These are phyloP conservation scores for Wickerhamiella nectarea DNA, from an alignment of 805 yeast species.

Conservation along the genomic window DNA sequence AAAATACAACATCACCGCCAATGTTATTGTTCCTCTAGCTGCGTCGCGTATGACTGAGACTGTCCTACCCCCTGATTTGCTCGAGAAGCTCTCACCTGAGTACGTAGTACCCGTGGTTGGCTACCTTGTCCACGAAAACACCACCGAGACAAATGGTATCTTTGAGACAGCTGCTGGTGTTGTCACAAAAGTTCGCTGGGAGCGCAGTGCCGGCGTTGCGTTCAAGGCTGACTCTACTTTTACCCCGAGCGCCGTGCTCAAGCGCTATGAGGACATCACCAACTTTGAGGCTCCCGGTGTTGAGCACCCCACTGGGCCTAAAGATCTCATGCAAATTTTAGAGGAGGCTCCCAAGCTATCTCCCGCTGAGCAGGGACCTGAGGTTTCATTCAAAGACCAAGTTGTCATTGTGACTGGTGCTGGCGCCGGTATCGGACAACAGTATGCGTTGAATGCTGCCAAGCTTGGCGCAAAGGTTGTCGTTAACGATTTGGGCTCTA, in stretches of 20 bases:
- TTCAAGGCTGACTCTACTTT: slow-evolving; percentile 65
- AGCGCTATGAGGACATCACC: slow-evolving; percentile 49
- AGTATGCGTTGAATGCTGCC: slow-evolving; percentile 75
- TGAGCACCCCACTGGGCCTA: slow-evolving; percentile 57
- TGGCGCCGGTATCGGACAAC: slow-evolving; percentile 86
- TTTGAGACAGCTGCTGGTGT: slow-evolving; percentile 93
- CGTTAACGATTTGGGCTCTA: slow-evolving; percentile 75
- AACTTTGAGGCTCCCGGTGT: slow-evolving; percentile 40
- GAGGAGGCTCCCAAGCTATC: slow-evolving; percentile 40
- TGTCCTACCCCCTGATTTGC: slow-evolving; percentile 70
- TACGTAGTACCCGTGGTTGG: slow-evolving; percentile 86
- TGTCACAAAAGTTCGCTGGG: slow-evolving; percentile 87
- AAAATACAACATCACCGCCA: slow-evolving; percentile 68
- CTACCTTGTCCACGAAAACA: slow-evolving; percentile 55
- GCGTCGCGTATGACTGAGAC: slow-evolving; percentile 93
- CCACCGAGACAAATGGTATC: slow-evolving; percentile 54
- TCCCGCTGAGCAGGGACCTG: slow-evolving; percentile 42
- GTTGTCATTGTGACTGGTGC: slow-evolving; percentile 92
- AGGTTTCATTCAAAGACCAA: slow-evolving; percentile 57
- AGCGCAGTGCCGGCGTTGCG: slow-evolving; percentile 73
- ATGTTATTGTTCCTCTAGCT: slow-evolving; percentile 88
- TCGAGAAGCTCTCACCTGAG: slow-evolving; percentile 70
- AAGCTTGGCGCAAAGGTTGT: slow-evolving; percentile 91
- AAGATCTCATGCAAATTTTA: slow-evolving; percentile 54
- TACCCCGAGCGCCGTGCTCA: slow-evolving; percentile 74